Percentiles rank a stretch among this genome's conserved stretches.
phyloP scores from a whole-genome alignment of 78 protist genomes.

The Monosiga brevicollis region DNA sequence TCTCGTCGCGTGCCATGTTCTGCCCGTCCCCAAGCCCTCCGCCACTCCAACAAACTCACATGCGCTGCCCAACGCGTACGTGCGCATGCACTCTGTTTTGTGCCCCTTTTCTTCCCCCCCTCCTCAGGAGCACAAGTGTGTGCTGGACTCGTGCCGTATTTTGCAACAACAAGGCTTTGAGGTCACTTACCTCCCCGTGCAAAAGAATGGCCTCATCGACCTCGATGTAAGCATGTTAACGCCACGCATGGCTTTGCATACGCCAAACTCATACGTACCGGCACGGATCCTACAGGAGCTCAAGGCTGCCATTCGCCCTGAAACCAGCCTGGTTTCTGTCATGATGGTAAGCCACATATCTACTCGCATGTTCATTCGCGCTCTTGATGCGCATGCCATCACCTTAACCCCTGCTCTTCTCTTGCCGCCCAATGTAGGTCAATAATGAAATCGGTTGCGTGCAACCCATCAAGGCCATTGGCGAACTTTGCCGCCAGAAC shows the following conservation, averaged over 20 bases:
- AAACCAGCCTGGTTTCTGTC: conserved; percentile 85
- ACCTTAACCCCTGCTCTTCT: no score
- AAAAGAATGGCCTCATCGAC: conserved; percentile 66
- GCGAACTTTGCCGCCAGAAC: conserved; percentile 64
- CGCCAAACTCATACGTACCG: background rate
- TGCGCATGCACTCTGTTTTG: background rate
- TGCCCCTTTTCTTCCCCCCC: background rate
- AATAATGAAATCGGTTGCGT: conserved; percentile 97
- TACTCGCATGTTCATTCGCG: no score
- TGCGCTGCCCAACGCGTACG: no score
- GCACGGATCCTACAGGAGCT: conserved; percentile 1
- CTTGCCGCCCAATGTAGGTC: no score
- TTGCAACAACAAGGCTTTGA: conserved; percentile 84
- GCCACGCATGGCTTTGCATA: no score
- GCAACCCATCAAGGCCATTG: conserved; percentile 88
- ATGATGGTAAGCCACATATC: no score
- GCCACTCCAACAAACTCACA: no score
- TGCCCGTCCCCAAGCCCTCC: no score
- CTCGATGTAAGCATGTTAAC: conserved; percentile 14
- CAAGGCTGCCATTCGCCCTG: conserved; percentile 62
- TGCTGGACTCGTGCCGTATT: conserved; percentile 89
- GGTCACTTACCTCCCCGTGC: conserved; percentile 76
- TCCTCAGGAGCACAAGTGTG: conserved; percentile 87
- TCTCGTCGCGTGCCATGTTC: background rate
- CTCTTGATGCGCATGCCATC: no score